Conservation (phyloP, 306 rosid genomes). For the Malus sylvestris region DNA sequence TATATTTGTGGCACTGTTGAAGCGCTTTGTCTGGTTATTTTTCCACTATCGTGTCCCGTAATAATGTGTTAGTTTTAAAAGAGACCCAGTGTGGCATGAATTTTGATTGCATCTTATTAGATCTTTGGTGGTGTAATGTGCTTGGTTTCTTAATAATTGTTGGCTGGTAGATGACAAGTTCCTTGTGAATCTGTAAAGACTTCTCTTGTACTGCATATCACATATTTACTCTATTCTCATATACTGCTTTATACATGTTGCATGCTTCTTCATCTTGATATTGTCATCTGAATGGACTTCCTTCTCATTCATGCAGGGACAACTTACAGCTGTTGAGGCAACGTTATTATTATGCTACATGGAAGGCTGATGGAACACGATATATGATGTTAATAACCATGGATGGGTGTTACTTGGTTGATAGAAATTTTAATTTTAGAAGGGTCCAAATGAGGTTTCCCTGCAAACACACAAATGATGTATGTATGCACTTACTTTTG, state of each 20-base stretch:
- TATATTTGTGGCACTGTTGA: neutral
- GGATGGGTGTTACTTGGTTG: conserved; percentile 93
- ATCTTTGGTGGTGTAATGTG: neutral
- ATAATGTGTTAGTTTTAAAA: neutral
- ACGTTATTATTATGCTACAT: conserved; percentile 94
- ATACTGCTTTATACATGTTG: neutral
- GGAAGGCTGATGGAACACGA: conserved; percentile 99
- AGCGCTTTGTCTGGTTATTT: neutral
- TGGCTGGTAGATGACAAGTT: neutral
- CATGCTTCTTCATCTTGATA: conserved; percentile 9
- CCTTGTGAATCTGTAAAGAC: neutral
- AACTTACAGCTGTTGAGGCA: conserved; percentile 84
- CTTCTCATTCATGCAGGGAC: conserved; percentile 53
- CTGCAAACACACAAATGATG: conserved; percentile 67
- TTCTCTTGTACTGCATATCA: neutral
- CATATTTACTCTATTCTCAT: neutral
- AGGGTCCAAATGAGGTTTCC: conserved; percentile 99
- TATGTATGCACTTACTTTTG: conserved; percentile 27
- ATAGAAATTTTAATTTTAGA: conserved; percentile 76
- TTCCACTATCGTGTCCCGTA: neutral
- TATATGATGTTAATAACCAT: conserved; percentile 88
- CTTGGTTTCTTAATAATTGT: neutral
- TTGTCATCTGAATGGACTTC: conserved; percentile 7
- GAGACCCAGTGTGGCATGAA: neutral
- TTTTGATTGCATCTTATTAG: neutral